Base-by-base conservation (phyloP, 805 yeast genomes). In the Grigorovia yakushimaensis region DNA sequence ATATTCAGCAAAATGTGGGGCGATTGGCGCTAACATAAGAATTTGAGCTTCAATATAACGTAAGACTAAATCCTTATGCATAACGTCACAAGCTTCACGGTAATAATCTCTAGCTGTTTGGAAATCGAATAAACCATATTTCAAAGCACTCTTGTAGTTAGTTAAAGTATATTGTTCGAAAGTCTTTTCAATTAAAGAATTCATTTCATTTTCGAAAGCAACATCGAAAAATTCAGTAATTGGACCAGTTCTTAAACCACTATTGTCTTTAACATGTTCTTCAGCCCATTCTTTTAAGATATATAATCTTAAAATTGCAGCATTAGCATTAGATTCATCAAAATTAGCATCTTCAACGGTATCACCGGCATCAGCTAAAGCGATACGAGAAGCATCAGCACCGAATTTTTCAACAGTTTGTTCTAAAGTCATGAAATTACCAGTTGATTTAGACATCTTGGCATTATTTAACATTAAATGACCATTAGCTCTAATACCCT, bases 291-390 rank as follows among this genome's bases (percentile, higher is more conserved):
- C 98, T 66, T 87, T 91, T 67, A 91, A 75, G 47, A 87, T 91
- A 67, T 78, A 84, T 65, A 93, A 76, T 72, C 98, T 85, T 66
- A 93, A 77, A 65, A 93, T 89, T 22, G 98, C 97, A 42, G 98
- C 96, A 62, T 93, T 93, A 47, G 98, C 98, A 62, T 82, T 89
- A 51, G 88, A 72, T 71, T 93, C 98, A 61, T 93, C 98, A 62
- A 93, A 86, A 73, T 93, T 93, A 46, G 98, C 98, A 68, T 93
- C 98, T 71, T 93, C 98, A 56, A 88, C 80, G 40, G 93, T 74
- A 66, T 93, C 98, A 73, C 98, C 98, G 45, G 97, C 96, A 73
- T 93, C 98, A 42, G 98, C 98, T 54, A 93, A 73, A 5, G 98
- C 97, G 66, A 93, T 86, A 75, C 98, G 84, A 10, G 96, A 74